Conservation (phyloP, 139 green algal genomes). For the Penium margaritaceum region DNA sequence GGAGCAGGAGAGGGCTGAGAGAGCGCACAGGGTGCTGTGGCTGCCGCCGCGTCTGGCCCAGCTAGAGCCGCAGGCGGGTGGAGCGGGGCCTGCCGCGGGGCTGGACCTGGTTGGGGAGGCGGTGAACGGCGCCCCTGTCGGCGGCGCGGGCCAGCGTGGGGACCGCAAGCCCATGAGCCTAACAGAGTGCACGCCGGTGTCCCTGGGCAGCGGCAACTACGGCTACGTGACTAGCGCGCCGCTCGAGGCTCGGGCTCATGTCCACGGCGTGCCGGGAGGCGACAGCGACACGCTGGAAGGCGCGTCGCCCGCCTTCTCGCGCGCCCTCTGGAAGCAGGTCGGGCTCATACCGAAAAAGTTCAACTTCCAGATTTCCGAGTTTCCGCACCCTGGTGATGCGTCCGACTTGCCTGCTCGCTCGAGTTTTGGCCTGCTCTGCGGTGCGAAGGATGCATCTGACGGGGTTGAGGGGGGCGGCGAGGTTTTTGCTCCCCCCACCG, state of each 20-base stretch:
- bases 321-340: slow-evolving; percentile 14
- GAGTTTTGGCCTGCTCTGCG: no score
- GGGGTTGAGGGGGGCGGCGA: no score
- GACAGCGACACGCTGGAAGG: not conserved
- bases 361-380: slow-evolving; percentile 13
- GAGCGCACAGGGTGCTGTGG: no score
- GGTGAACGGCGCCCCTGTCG: not conserved
- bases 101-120: not conserved
- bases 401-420: not conserved
- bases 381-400: slow-evolving; percentile 12
- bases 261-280: slow-evolving; percentile 10
- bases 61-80: no score
- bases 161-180: not conserved
- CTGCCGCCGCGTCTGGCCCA: not conserved
- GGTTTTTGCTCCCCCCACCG: no score
- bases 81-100: not conserved
- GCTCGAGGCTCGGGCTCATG: slow-evolving; percentile 19
- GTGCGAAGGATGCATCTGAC: no score
- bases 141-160: not conserved
- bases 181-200: no score
- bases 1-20: not conserved
- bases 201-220: not conserved
- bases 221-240: not conserved
- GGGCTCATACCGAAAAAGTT: slow-evolving; percentile 30
- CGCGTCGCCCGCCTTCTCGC: slow-evolving; percentile 6